These are phyloP conservation scores for Myriosclerotinia scirpicola DNA, from an alignment of 2,329 filamentous ascomycete species.

Conservation along the genomic window DNA sequence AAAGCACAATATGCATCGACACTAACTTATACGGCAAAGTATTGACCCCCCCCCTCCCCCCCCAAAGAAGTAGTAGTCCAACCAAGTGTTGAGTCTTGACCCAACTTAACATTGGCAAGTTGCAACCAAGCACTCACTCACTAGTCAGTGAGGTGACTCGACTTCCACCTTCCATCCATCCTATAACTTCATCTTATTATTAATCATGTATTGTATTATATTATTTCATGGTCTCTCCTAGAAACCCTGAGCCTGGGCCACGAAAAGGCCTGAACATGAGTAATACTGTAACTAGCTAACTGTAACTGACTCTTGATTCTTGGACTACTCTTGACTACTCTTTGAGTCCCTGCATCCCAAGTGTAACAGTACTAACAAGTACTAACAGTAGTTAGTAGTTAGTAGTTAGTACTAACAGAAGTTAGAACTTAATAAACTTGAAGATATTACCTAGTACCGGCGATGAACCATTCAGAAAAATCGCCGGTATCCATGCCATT, in stretches of 20 bases:
- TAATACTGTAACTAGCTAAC: neutral
- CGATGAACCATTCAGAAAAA: conserved; percentile 15
- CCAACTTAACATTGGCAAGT: too few relatives aligned
- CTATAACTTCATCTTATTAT: neutral
- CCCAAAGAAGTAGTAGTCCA: neutral
- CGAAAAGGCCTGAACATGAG: conserved; percentile 8
- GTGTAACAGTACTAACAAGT: neutral
- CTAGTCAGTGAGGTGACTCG: too few relatives aligned
- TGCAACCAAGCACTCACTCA: too few relatives aligned
- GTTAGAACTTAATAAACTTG: neutral
- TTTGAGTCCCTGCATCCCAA: conserved; percentile 11
- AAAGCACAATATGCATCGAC: neutral
- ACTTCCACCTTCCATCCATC: neutral
- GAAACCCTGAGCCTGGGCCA: conserved; percentile 6
- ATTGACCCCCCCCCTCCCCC: neutral
- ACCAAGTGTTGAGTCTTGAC: too few relatives aligned
- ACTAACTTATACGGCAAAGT: conserved; percentile 8
- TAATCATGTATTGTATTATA: neutral
- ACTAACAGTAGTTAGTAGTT: too few relatives aligned
- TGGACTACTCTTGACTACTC: too few relatives aligned
- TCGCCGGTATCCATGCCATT: conserved; percentile 13
- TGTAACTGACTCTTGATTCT: neutral
- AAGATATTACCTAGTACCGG: conserved; percentile 6
- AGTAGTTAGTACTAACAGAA: too few relatives aligned
- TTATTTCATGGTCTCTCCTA: neutral